Base-by-base conservation (phyloP, 2,329 filamentous ascomycete genomes). In the Cladophialophora psammophila region DNA sequence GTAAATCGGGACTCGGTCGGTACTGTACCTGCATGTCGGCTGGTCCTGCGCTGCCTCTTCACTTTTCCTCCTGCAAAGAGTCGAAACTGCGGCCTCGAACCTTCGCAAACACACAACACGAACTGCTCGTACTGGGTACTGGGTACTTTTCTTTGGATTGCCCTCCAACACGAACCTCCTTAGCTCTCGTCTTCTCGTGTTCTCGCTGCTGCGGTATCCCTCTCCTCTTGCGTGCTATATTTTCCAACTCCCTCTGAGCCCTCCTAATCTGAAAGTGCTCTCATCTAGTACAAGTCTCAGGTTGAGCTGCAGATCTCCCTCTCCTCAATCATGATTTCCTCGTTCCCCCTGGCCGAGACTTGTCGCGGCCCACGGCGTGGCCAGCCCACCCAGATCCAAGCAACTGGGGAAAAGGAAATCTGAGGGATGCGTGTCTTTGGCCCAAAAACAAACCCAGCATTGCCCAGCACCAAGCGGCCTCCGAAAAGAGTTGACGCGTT, bases 301-400 rank as follows among this genome's bases (percentile, higher is more conserved):
- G 42, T 56, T 56, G 20, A 55, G 36, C 34, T 63, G 60, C 36
- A 56, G 60, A 63, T 63, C 60, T 55, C 48, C 31, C 36, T 48
- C 13, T 42, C 3, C 15, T 76, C 69, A 2, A 87, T 78, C 0
- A 83, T 87, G 68, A 87, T 86, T 70, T 86, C 84, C 6, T 79
- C 76, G 85, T 87, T 87, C 0, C 59, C 45, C 85, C 87, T 64
- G 81, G 36, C 52, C 52, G 35, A 48, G 52, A 63, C 52, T 48
- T 55, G 52, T 63, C 60, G 52, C 36, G 54, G 60, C 45, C 38
- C 40, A 20, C 18, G 32, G 34, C 18, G 20, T 38, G 26, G 31
- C 50, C 34, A 20, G 18, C 18, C 59, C 59, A 54, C 26, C 35
- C 31, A 42, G 59, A 13, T 48, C 52, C 60, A 56, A 56, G 26